Conservation (phyloP, 2,329 filamentous ascomycete species). For the Eurotiales sp. region DNA sequence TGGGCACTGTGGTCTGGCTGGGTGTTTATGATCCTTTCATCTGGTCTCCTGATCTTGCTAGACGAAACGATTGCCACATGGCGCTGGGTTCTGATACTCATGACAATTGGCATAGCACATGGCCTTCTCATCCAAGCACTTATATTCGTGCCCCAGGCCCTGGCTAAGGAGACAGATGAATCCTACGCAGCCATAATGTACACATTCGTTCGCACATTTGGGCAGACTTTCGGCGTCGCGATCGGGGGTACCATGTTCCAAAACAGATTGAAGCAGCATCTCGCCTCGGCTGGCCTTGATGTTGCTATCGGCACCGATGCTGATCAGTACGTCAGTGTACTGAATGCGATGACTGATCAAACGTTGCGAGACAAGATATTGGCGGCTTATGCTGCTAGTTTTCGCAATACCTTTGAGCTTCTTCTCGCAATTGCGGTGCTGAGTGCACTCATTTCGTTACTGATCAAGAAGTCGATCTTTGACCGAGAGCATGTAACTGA, state of each 20-base stretch:
- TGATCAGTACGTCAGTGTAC: neutral
- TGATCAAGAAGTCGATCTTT: constrained; percentile 1
- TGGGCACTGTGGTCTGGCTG: constrained; percentile 62
- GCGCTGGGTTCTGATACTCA: constrained; percentile 59
- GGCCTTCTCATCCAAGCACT: constrained; percentile 64
- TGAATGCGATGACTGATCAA: neutral
- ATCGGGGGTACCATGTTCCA: constrained; percentile 67
- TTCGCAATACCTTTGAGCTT: constrained; percentile 1
- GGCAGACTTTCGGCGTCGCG: constrained; percentile 63
- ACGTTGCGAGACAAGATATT: neutral
- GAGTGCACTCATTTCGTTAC: constrained; percentile 1
- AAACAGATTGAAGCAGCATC: constrained; percentile 40
- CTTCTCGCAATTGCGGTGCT: neutral
- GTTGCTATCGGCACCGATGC: neutral
- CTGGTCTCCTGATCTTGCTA: constrained; percentile 44
- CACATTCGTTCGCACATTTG: constrained; percentile 64
- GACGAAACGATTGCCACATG: neutral
- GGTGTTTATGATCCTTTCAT: constrained; percentile 55
- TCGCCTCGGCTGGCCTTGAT: neutral
- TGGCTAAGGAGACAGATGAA: constrained; percentile 54
- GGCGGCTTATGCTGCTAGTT: constrained; percentile 3
- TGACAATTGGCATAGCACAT: constrained; percentile 57
- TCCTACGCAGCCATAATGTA: constrained; percentile 62
- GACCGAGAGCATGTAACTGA: constrained; percentile 6
- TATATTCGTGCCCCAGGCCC: constrained; percentile 61